Evolutionary conservation across 345 rosid genomes (phyloP).

Genomic region (Moringa oleifera): DNA sequence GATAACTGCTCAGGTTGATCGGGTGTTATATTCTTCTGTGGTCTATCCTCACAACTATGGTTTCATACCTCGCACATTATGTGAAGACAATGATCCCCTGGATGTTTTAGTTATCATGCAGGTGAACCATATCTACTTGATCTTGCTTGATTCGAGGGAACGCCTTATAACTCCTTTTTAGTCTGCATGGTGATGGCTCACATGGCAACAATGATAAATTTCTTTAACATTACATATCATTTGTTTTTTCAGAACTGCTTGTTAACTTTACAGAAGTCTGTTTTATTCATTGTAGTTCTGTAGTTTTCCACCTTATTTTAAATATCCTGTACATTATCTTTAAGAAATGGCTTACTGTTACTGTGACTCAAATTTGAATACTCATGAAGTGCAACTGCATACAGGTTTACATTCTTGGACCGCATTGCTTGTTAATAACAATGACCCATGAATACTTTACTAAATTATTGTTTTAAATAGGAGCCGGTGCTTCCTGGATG

Average conservation of each 20-base stretch:
- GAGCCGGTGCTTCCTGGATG: conserved; percentile 98
- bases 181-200: neutral
- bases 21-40: conserved; percentile 82
- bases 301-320: no score
- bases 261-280: no score
- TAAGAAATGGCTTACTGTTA: no score
- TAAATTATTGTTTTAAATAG: conserved; percentile 28
- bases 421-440: no score
- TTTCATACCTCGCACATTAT: conserved; percentile 82
- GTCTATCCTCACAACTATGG: conserved; percentile 99
- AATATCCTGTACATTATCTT: no score
- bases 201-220: no score
- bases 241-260: no score
- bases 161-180: neutral
- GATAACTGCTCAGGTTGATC: conserved; percentile 55
- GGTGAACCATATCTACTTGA: conserved; percentile 31
- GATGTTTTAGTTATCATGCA: conserved; percentile 96
- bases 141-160: neutral
- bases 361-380: no score
- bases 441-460: neutral
- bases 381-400: no score
- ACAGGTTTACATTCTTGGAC: neutral
- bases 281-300: no score
- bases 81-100: conserved; percentile 96
- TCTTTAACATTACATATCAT: no score